Percentiles rank a stretch among this genome's conserved stretches.
These are phyloP conservation scores for Heritiera littoralis DNA, from an alignment of 345 rosid genomes.

Conservation along the genomic window DNA sequence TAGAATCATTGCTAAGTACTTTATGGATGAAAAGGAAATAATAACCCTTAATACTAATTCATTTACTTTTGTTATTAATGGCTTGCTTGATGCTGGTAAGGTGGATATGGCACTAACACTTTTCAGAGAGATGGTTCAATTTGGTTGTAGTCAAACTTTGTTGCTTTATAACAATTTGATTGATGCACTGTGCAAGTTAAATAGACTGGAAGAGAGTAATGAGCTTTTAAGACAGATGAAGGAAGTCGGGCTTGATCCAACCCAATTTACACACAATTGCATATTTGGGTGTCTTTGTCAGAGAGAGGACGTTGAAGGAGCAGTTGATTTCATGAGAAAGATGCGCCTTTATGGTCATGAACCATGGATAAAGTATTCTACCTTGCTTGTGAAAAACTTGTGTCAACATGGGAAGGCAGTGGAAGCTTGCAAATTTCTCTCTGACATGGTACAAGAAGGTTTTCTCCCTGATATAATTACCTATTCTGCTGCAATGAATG, in stretches of 20 bases:
- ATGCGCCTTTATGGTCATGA: conserved; percentile 74
- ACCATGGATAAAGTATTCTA: conserved; percentile 83
- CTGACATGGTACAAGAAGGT: conserved; percentile 68
- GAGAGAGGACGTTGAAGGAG: conserved; percentile 56
- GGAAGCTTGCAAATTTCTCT: conserved; percentile 69
- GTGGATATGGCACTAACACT: conserved; percentile 64
- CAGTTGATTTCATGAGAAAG: conserved; percentile 55
- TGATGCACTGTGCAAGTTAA: conserved; percentile 59
- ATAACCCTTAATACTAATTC: conserved; percentile 43
- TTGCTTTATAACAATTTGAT: conserved; percentile 57
- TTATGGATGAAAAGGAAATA: conserved; percentile 34
- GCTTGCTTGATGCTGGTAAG: conserved; percentile 47
- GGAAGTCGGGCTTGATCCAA: conserved; percentile 56
- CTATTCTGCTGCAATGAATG: conserved; percentile 74
- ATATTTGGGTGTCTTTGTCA: conserved; percentile 72
- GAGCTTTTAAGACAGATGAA: conserved; percentile 64
- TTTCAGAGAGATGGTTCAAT: conserved; percentile 50
- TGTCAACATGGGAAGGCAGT: conserved; percentile 52
- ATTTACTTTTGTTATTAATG: conserved; percentile 52
- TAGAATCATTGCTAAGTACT: conserved; percentile 34
- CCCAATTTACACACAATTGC: conserved; percentile 63
- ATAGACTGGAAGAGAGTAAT: conserved; percentile 64
- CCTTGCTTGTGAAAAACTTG: conserved; percentile 58
- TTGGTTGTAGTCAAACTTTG: conserved; percentile 44
- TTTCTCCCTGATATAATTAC: conserved; percentile 68